phyloP scores from a whole-genome alignment of 164 flowering plant species.

The Aristolochia contorta region DNA sequence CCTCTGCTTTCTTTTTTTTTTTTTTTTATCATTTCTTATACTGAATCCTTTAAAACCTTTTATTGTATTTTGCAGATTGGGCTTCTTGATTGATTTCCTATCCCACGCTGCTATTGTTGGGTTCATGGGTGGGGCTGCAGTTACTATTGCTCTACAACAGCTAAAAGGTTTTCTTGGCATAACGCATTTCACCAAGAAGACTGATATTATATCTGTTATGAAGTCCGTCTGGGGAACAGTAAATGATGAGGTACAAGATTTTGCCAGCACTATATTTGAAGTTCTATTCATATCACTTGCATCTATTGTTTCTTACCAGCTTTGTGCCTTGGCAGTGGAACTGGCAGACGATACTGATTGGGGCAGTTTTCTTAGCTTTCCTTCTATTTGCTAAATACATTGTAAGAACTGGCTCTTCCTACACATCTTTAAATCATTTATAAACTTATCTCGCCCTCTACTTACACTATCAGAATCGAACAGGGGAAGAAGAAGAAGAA shows the following conservation, averaged over 20 bases:
- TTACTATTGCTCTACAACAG: slow-evolving; percentile 91
- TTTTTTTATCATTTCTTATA: background rate
- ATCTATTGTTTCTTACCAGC: background rate
- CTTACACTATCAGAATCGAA: slow-evolving; percentile 11
- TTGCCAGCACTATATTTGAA: background rate
- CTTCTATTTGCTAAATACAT: slow-evolving; percentile 62
- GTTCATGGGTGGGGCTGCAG: slow-evolving; percentile 96
- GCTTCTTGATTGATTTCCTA: slow-evolving; percentile 86
- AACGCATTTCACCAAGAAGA: slow-evolving; percentile 53
- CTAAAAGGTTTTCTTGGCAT: slow-evolving; percentile 94
- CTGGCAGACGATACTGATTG: slow-evolving; percentile 85
- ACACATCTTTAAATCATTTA: background rate
- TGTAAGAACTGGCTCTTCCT: slow-evolving; percentile 35
- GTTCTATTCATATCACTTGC: background rate
- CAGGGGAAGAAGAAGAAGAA: slow-evolving; percentile 89
- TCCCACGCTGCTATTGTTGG: slow-evolving; percentile 98
- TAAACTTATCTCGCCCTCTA: background rate
- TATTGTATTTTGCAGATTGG: slow-evolving; percentile 39
- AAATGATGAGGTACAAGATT: slow-evolving; percentile 56
- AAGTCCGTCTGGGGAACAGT: slow-evolving; percentile 45
- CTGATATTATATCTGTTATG: slow-evolving; percentile 71
- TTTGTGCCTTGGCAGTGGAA: slow-evolving; percentile 67
- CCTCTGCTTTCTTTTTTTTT: background rate
- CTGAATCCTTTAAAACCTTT: background rate
- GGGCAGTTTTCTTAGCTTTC: slow-evolving; percentile 52